Evolutionary conservation across 1,284 basidiomycete species (phyloP), one percentile per base, ranked within the genome.

Genomic region (Prillingera fragicola): DNA sequence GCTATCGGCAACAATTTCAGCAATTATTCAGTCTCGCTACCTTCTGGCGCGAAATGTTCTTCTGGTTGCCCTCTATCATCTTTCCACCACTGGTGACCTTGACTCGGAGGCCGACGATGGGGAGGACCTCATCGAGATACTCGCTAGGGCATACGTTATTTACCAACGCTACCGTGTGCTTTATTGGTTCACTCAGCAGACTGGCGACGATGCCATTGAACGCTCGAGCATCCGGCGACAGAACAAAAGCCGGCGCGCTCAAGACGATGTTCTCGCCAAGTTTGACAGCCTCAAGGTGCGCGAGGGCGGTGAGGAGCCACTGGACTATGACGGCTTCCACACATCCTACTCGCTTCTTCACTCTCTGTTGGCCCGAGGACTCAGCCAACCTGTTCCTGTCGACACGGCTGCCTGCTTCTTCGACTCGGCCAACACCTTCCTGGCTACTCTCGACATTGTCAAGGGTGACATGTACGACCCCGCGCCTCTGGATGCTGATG

Each of bases 321-420:
- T 50, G 15, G 62, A 63, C 23, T 35, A 52, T 2, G 65, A 68
- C 37, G 55, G 53, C 0, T 57, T 57, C 45, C 56, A 57, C 34
- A 43, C 80, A 32, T 77, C 76, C n/a, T 79, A 80, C 54, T 86
- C 86, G 24, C 74, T 91, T 19, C 62, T 86, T 9, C 81, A 87
- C 59, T 77, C 77, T 33, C 74, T 90, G 17, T 72, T 88, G 36
- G 73, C 77, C 23, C 77, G 48, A 8, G 38, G 38, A 21, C 21
- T 42, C 2, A 26, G 49, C 2, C 49, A 51, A 28, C 19, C 41
- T n/a, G 48, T 53, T 8, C 75, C 82, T 0, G 73, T 78, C 48
- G 80, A 80, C 13, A 81, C 83, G 2, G 69, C 54, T 12, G 34
- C 50, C 2, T 56, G 64, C 43, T 43, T 69, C 3, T 45, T 37